Evolutionary conservation across 371 early-diverging fungal species (phyloP).

Genomic region (Amoeboradix gromovi): DNA sequence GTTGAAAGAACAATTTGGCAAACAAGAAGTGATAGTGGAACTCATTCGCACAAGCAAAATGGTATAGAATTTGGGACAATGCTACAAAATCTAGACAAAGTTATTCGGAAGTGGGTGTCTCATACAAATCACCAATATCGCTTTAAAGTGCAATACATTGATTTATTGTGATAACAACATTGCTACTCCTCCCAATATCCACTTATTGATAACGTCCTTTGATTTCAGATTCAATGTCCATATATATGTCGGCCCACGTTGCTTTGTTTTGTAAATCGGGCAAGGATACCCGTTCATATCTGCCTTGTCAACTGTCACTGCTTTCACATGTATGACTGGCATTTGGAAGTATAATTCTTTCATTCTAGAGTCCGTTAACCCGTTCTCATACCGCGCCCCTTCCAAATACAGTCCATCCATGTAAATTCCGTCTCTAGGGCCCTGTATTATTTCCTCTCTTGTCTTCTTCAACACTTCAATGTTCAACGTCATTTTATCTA

Average conservation of each 20-base stretch:
- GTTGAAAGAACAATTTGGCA: too few relatives aligned
- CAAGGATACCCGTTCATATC: slow-evolving; percentile 32
- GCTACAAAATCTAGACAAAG: too few relatives aligned
- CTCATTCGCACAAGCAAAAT: too few relatives aligned
- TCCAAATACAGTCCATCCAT: slow-evolving; percentile 29
- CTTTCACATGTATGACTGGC: slow-evolving; percentile 28
- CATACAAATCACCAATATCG: too few relatives aligned
- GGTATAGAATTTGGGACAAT: too few relatives aligned
- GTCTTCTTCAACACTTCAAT: slow-evolving; percentile 29
- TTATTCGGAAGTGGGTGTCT: too few relatives aligned
- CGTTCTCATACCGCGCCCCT: slow-evolving; percentile 24
- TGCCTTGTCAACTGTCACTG: slow-evolving; percentile 24
- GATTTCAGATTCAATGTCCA: slow-evolving; percentile 32
- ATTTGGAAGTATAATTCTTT: slow-evolving; percentile 25
- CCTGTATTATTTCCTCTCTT: slow-evolving; percentile 21
- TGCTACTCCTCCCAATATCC: slow-evolving; percentile 19
- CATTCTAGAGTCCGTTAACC: slow-evolving; percentile 20
- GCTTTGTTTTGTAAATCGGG: slow-evolving; percentile 23
- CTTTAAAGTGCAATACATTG: too few relatives aligned
- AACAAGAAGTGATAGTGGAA: too few relatives aligned
- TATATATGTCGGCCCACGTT: slow-evolving; percentile 25
- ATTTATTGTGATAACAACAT: slow-evolving; percentile 2
- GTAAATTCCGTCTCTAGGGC: slow-evolving; percentile 27
- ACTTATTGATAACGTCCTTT: slow-evolving; percentile 24
- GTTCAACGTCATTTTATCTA: slow-evolving; percentile 25